Evolutionary conservation across 2,329 filamentous ascomycete species (phyloP).

Genomic region (Plenodomus tracheiphilus): DNA sequence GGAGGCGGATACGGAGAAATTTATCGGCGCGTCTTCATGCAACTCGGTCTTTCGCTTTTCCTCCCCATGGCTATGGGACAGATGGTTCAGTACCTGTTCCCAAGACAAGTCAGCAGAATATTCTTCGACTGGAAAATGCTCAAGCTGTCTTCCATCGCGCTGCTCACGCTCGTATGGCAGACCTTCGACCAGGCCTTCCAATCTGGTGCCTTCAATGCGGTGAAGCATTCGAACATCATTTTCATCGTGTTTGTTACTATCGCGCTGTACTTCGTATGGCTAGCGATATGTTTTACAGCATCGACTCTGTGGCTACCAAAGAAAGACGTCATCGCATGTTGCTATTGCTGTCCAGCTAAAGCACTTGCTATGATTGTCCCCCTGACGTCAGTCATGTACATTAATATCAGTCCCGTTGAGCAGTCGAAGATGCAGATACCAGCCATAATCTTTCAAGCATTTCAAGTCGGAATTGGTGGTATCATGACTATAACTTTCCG

Average conservation of each 20-base stretch:
- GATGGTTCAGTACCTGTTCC: constrained; percentile 59
- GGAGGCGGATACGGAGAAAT: constrained; percentile 59
- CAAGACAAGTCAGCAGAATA: constrained; percentile 58
- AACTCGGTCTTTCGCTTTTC: constrained; percentile 69
- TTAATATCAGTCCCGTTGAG: constrained; percentile 56
- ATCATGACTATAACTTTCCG: constrained; percentile 49
- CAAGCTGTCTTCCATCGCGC: constrained; percentile 50
- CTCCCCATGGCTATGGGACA: constrained; percentile 67
- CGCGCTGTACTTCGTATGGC: constrained; percentile 65
- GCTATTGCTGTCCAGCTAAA: constrained; percentile 74
- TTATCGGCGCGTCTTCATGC: constrained; percentile 68
- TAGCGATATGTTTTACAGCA: constrained; percentile 62
- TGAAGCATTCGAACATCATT: constrained; percentile 63
- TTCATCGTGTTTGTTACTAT: constrained; percentile 71
- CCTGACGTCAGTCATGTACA: constrained; percentile 69
- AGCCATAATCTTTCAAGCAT: constrained; percentile 59
- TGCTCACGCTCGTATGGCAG: constrained; percentile 63
- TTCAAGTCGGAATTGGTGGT: constrained; percentile 50
- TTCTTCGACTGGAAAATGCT: constrained; percentile 52
- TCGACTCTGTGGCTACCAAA: constrained; percentile 59
- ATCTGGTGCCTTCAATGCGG: constrained; percentile 62
- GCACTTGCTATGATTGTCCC: constrained; percentile 72
- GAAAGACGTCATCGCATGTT: constrained; percentile 69
- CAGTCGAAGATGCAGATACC: constrained; percentile 66
- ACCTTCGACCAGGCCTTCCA: constrained; percentile 69